A percentile compares a stretch with the other conserved stretches of the same genome.
These are phyloP conservation scores for Neopestalotiopsis clavispora DNA, from an alignment of 2,329 filamentous ascomycete species.

Conservation along the genomic window DNA sequence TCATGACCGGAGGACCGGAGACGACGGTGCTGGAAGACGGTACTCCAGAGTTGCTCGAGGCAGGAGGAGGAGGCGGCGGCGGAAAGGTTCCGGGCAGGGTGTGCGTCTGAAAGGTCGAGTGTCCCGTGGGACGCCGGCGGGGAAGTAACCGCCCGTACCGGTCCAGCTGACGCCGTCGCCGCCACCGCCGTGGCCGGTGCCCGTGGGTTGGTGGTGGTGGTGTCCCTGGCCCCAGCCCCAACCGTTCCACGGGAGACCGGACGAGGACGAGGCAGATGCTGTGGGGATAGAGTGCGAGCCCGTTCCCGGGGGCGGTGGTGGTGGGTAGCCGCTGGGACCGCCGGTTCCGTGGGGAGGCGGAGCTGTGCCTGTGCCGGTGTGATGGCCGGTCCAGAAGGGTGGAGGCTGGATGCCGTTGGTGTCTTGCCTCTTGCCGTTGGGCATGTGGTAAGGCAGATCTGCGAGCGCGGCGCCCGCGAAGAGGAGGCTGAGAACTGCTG, in stretches of 20 bases:
- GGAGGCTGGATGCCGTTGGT: neutral
- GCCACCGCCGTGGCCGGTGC: too few relatives aligned
- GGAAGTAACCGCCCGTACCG: too few relatives aligned
- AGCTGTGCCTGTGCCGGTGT: neutral
- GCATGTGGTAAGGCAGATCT: constrained; percentile 13
- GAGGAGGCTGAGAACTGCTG: constrained; percentile 2
- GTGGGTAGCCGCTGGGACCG: neutral
- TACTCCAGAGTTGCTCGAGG: too few relatives aligned
- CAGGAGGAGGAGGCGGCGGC: too few relatives aligned
- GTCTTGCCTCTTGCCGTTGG: neutral
- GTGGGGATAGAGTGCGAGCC: neutral
- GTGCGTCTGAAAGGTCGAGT: too few relatives aligned
- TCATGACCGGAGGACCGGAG: too few relatives aligned
- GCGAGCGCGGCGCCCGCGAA: constrained; percentile 10
- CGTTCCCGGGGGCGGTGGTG: neutral
- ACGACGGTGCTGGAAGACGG: too few relatives aligned
- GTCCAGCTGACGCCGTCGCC: too few relatives aligned
- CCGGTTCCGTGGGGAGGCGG: neutral
- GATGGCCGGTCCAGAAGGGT: neutral
- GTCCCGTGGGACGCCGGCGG: too few relatives aligned
- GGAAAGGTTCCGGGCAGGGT: too few relatives aligned
- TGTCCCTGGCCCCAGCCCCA: too few relatives aligned
- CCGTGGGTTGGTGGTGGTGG: too few relatives aligned
- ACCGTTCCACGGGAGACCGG: neutral
- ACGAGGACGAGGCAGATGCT: neutral